Conservation (phyloP, 2,329 filamentous ascomycete genomes). For the Fusarium sp. region DNA sequence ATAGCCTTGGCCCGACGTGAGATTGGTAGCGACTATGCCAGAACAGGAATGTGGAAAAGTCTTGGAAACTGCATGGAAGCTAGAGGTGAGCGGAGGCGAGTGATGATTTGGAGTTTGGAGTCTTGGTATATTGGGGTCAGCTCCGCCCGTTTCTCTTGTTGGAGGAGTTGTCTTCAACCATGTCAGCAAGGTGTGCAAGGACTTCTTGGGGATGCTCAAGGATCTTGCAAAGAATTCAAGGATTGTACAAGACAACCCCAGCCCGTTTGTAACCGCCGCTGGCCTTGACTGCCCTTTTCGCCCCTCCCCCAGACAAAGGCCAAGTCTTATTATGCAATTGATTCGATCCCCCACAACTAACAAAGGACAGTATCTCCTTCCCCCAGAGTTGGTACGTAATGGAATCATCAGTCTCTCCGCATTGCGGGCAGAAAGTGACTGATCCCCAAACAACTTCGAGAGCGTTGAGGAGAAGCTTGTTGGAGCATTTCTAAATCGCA, state of each 20-base stretch:
- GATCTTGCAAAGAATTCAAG: slow-evolving; percentile 18
- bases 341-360: slow-evolving; percentile 33
- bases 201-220: slow-evolving; percentile 16
- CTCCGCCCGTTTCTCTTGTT: background rate
- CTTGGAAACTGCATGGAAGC: slow-evolving; percentile 36
- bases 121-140: slow-evolving; percentile 33
- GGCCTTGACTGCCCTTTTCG: slow-evolving; percentile 18
- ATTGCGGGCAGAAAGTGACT: slow-evolving; percentile 17
- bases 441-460: slow-evolving; percentile 26
- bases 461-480: slow-evolving; percentile 2
- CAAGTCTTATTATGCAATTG: slow-evolving; percentile 30
- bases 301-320: slow-evolving; percentile 42
- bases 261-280: slow-evolving; percentile 36
- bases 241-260: slow-evolving; percentile 15
- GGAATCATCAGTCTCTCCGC: slow-evolving; percentile 30
- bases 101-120: slow-evolving; percentile 29
- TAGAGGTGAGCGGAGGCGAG: background rate
- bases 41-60: slow-evolving; percentile 41
- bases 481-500: background rate
- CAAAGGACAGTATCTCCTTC: slow-evolving; percentile 23
- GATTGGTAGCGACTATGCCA: slow-evolving; percentile 22
- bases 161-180: slow-evolving; percentile 1
- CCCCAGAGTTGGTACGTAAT: slow-evolving; percentile 40
- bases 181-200: slow-evolving; percentile 10
- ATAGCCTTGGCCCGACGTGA: slow-evolving; percentile 30